Evolutionary conservation across 2,329 filamentous ascomycete genomes (phyloP).

Genomic region (Chrysosporium queenslandicum): DNA sequence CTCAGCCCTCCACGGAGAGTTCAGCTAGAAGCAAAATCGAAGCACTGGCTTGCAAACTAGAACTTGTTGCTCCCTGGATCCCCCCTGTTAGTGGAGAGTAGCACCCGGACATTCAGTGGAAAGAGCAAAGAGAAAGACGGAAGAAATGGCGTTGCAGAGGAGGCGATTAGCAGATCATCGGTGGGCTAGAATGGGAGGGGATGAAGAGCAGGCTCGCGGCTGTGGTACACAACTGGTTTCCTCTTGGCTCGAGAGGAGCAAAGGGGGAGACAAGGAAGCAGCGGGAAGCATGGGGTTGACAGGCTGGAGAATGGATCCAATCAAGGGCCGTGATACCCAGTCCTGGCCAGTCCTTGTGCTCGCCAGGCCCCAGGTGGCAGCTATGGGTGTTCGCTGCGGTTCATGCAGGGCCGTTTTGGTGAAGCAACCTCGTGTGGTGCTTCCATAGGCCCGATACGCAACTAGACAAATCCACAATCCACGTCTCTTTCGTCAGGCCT

Average conservation of each 20-base stretch:
- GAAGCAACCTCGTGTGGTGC: background rate
- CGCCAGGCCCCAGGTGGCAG: background rate
- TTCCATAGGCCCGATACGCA: background rate
- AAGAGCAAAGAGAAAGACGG: background rate
- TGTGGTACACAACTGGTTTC: too few species aligned
- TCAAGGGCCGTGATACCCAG: background rate
- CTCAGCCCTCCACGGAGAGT: background rate
- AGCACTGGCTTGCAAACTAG: slow-evolving; percentile 1
- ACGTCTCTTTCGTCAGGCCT: background rate
- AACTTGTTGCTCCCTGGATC: background rate
- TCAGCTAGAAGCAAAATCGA: slow-evolving; percentile 8
- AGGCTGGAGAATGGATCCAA: background rate
- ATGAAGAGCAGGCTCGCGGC: too few species aligned
- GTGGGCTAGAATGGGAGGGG: too few species aligned
- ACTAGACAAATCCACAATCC: background rate
- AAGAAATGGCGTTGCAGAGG: background rate
- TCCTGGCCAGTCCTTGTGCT: background rate
- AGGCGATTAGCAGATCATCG: background rate
- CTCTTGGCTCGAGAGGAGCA: background rate
- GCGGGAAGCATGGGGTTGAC: slow-evolving; percentile 6
- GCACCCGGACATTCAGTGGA: slow-evolving; percentile 1
- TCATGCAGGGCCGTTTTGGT: slow-evolving; percentile 12
- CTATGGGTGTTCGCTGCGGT: background rate
- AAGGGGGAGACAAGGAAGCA: slow-evolving; percentile 6
- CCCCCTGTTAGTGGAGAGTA: background rate